phyloP scores from a whole-genome alignment of 2,329 filamentous ascomycete genomes.

The Colletotrichum nymphaeae region DNA sequence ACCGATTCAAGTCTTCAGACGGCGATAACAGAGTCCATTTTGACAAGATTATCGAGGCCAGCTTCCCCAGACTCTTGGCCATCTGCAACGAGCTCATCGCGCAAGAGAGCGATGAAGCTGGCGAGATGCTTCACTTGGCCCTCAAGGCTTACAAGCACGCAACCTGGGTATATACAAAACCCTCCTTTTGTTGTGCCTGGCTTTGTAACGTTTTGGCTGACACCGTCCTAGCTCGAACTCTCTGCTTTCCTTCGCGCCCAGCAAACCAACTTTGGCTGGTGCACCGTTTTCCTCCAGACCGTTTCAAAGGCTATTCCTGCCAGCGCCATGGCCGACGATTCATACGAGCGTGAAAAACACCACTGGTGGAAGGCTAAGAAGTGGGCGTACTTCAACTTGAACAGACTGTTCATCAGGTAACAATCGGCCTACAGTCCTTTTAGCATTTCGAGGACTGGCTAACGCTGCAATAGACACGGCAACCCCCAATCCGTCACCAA shows the following conservation, averaged over 20 bases:
- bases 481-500: slow-evolving; percentile 75
- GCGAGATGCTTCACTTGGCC: slow-evolving; percentile 94
- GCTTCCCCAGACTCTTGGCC: slow-evolving; percentile 86
- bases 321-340: slow-evolving; percentile 79
- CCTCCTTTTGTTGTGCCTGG: not conserved
- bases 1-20: slow-evolving; percentile 88
- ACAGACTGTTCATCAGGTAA: slow-evolving; percentile 92
- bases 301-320: slow-evolving; percentile 87
- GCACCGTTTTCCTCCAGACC: slow-evolving; percentile 91
- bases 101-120: slow-evolving; percentile 92
- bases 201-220: slow-evolving; percentile 33
- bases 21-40: slow-evolving; percentile 85
- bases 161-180: slow-evolving; percentile 75
- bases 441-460: slow-evolving; percentile 36
- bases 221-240: slow-evolving; percentile 80
- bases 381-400: slow-evolving; percentile 98
- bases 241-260: slow-evolving; percentile 81
- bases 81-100: slow-evolving; percentile 91
- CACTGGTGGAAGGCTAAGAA: slow-evolving; percentile 99
- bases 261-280: slow-evolving; percentile 92
- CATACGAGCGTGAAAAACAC: slow-evolving; percentile 88
- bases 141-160: slow-evolving; percentile 99
- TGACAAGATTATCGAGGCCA: slow-evolving; percentile 91
- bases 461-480: slow-evolving; percentile 75
- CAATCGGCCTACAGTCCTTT: slow-evolving; percentile 37